Evolutionary conservation across 2,329 filamentous ascomycete genomes (phyloP).

Genomic region (Aschersonia sp.): DNA sequence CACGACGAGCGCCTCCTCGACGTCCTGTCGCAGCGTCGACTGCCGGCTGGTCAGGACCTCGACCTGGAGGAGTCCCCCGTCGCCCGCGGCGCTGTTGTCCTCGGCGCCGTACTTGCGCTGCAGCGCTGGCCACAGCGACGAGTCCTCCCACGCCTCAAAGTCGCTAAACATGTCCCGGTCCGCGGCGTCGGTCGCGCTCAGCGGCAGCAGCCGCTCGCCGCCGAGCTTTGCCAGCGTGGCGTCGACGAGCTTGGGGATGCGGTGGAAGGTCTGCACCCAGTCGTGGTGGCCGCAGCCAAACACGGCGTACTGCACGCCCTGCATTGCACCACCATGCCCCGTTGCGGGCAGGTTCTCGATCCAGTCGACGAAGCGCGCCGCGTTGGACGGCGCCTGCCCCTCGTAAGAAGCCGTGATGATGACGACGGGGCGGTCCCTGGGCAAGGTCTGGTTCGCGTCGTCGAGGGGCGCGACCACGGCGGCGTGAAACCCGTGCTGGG

Average conservation of each 20-base stretch:
- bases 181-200: constrained; percentile 45
- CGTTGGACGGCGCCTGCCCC: constrained; percentile 60
- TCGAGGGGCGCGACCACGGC: constrained; percentile 42
- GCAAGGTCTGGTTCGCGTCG: constrained; percentile 42
- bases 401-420: constrained; percentile 62
- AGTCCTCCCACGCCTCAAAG: constrained; percentile 53
- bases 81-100: constrained; percentile 3
- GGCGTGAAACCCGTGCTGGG: constrained; percentile 42
- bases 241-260: constrained; percentile 49
- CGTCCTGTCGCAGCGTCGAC: constrained; percentile 45
- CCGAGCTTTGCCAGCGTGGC: constrained; percentile 26
- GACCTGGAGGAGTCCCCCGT: constrained; percentile 19
- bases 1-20: constrained; percentile 45
- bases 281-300: constrained; percentile 52
- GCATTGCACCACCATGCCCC: constrained; percentile 29
- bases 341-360: constrained; percentile 27
- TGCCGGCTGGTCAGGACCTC: constrained; percentile 38
- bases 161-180: constrained; percentile 52
- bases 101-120: constrained; percentile 26
- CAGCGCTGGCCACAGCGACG: constrained; percentile 34
- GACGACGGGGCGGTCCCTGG: constrained; percentile 45
- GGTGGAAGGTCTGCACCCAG: constrained; percentile 50
- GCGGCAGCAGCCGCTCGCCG: constrained; percentile 20
- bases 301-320: constrained; percentile 47
- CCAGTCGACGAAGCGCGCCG: constrained; percentile 53